Base-by-base conservation (phyloP, 306 rosid genomes). In the Cicer pinnatifidum region DNA sequence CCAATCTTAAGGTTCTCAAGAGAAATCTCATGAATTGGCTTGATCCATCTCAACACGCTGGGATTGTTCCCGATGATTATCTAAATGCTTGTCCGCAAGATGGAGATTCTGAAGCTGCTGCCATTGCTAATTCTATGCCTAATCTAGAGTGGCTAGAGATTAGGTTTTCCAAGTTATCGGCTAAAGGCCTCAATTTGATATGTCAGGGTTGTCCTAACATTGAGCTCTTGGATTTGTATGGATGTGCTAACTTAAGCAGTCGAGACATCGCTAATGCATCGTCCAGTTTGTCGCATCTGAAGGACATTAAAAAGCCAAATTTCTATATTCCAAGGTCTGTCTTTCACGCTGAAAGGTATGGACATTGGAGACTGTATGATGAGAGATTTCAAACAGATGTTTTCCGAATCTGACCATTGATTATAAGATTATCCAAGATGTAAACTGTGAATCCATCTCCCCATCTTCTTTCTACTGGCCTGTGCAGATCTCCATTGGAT, bases 341-440 rank as follows among this genome's bases (percentile, higher is more conserved):
- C 70, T 81, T 35, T 19, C 84, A 76, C 78, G 64, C 84, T 11
- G 84, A 81, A 46, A 81, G 84, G 56, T 91, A 91, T 81, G 92
- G 85, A 20, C 97, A 88, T 75, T 91, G 97, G 96, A 82, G 80
- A n/a, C 62, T 93, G 80, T 91, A 93, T 62, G 97, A 91, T 67
- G 94, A 88, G 87, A 84, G 98, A 68, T 91, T 91, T 75, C 97
- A 89, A 79, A 89, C 97, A 3, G 98, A 93, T 82, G 78, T 85
- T 82, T 93, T 93, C 80, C 79, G 89, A 73, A 84, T 91, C 73
- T 93, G 83, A 81, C 47, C 68, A 47, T 57, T 50, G 71, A 52
- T 45, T 13, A 51, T 60, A 61, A 58, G 64, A 78, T 66, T 9
- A 4, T 73, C 53, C 54, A 60, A 17, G 65, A 39, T 46, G 70